A percentile compares a stretch with the other conserved stretches of the same genome.
Conservation (phyloP, 805 yeast species). For the Nakazawaea wickerhamii region DNA sequence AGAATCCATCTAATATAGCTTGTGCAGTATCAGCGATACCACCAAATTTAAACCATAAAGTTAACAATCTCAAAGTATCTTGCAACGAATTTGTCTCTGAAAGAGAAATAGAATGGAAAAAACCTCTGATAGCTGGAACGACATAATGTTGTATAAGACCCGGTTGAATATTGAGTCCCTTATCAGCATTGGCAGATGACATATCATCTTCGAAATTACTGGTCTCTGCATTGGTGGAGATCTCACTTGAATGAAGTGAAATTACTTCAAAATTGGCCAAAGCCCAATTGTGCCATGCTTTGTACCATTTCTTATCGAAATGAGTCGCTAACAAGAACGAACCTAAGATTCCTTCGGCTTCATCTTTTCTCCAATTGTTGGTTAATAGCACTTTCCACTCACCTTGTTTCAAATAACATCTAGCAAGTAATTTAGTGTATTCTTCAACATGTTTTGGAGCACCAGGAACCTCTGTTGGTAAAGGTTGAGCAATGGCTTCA, state of each 20-base stretch:
- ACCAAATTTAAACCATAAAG: slow-evolving; percentile 95
- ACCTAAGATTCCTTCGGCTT: slow-evolving; percentile 75
- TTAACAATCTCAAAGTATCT: slow-evolving; percentile 83
- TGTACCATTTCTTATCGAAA: slow-evolving; percentile 89
- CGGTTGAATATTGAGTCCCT: slow-evolving; percentile 28
- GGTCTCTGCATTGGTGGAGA: slow-evolving; percentile 13
- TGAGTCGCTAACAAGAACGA: slow-evolving; percentile 92
- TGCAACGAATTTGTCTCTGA: slow-evolving; percentile 86
- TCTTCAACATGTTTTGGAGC: slow-evolving; percentile 73
- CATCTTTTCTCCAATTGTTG: slow-evolving; percentile 72
- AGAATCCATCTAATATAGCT: slow-evolving; percentile 87
- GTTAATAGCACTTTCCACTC: slow-evolving; percentile 93
- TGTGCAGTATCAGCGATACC: slow-evolving; percentile 87
- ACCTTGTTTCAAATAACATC: slow-evolving; percentile 96
- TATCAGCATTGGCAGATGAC: slow-evolving; percentile 10
- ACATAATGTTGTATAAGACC: slow-evolving; percentile 80
- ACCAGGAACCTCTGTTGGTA: slow-evolving; percentile 69
- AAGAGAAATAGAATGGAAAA: slow-evolving; percentile 88
- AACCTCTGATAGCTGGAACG: slow-evolving; percentile 92
- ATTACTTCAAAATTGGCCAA: slow-evolving; percentile 95
- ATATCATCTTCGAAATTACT: slow-evolving; percentile 13
- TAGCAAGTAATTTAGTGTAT: slow-evolving; percentile 78
- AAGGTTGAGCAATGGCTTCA: slow-evolving; percentile 80
- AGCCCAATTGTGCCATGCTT: slow-evolving; percentile 99
- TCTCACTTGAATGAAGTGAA: slow-evolving; percentile 41